Evolutionary conservation across 2,329 filamentous ascomycete species (phyloP), one percentile per base, ranked within the genome.

Genomic region (Hypoxylon sp.): DNA sequence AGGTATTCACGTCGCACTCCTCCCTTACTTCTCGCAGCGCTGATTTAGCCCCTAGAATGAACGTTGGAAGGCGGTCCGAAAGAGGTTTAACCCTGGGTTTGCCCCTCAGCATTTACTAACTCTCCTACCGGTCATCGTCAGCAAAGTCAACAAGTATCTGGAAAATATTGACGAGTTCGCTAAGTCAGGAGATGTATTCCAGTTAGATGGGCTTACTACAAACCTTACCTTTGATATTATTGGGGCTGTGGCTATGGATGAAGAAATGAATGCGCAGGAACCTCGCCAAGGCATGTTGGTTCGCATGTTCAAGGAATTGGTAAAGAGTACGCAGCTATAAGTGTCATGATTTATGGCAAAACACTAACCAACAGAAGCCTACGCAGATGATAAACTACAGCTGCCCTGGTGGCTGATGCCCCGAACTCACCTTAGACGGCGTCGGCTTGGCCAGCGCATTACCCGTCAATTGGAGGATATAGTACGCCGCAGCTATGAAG

Each of bases 1-100:
- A 42, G 37, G 37, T 21, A 42, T 6, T n/a, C n/a, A n/a, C n/a
- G n/a, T n/a, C n/a, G 9, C 21, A 25, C 9, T 25, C 9, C 11
- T 27, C 12, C 15, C 3, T 16, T 40, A 25, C 13, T 17, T n/a
- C n/a, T n/a, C n/a, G 9, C 21, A 26, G 5, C 13, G 23, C 23
- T 40, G 8, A 25, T 27, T 15, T 21, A 16, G 16, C 6, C 29
- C n/a, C 15, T 8, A 44, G 50, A 29, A 41, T 19, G 43, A 49
- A 17, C 20, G 30, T n/a, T 54, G 50, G 50, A 54, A 69, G 46
- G 44, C 51, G 0, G 30, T 64, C 4, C 66, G 71, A n/a, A 71
- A 65, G 44, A 60, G 64, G 17, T 71, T 70, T 52, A 74, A 71
- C 48, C 68, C 68, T 2, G 72, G 71, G 0, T 75, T 74, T 38